Base-by-base conservation (phyloP, 768 basidiomycete genomes). In the Hypsizygus marmoreus region DNA sequence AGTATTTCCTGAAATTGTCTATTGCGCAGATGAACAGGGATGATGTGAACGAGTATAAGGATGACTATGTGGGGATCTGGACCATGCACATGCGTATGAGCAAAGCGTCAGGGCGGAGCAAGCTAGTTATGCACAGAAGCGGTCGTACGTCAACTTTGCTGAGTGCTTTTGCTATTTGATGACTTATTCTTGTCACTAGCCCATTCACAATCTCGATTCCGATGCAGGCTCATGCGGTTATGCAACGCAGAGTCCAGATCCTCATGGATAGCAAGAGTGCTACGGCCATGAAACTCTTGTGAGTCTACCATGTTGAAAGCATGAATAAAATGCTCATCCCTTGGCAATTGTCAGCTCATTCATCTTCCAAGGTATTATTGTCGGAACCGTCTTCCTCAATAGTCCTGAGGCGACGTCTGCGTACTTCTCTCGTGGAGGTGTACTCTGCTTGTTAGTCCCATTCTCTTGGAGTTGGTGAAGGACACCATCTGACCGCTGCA, bases 341-440 rank as follows among this genome's bases (percentile, higher is more conserved):
- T 7, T 8, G 17, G 22, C 17, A 42, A 11, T 6, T 38, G 25
- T 8, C 34, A 84, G 82, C 31, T 69, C 75, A 6, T 84, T 80
- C 59, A 54, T 81, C 25, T 67, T 82, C 51, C 75, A 77, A 53
- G 70, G 65, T 20, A 45, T 75, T 6, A 73, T 77, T 53, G 73
- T 84, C 40, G 86, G 87, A 20, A 81, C 80, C 0, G 76, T 87
- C 23, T 91, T 87, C 72, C 70, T 80, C 46, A 68, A 74, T 7
- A 65, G 82, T 24, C 70, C 77, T 0, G 68, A 78, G 12, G 66
- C 69, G 7, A 87, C 88, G 0, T 62, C 70, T 10, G 80, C 79
- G 9, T 84, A 78, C 59, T 90, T 87, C 71, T 82, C 84, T 14
- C 79, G 89, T 14, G 88, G 87, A 30, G 83, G 88, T 66, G 73